Conservation (phyloP, 208 protist species). For the Lotmaria passim region DNA sequence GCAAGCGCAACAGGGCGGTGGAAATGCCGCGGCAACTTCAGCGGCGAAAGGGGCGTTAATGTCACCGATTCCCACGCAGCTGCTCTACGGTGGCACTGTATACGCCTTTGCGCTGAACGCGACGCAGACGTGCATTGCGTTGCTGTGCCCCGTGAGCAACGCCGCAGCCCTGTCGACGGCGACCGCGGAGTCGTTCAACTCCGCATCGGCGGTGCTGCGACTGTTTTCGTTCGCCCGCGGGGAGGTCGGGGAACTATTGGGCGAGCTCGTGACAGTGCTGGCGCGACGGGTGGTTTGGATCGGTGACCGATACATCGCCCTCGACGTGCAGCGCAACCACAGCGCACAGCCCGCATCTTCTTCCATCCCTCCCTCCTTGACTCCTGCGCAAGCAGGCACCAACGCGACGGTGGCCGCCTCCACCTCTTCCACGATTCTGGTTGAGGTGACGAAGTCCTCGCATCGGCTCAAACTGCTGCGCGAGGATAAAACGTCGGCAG, state of each 20-base stretch:
- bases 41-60: background rate
- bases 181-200: background rate
- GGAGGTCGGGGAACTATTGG: constrained; percentile 56
- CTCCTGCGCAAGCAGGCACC: background rate
- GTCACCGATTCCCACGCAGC: constrained; percentile 4
- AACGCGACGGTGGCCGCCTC: background rate
- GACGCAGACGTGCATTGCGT: constrained; percentile 30
- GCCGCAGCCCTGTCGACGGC: constrained; percentile 13
- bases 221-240: constrained; percentile 32
- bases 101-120: constrained; percentile 39
- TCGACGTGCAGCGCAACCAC: constrained; percentile 15
- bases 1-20: background rate
- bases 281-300: constrained; percentile 59
- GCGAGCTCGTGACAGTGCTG: constrained; percentile 42
- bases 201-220: constrained; percentile 21
- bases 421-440: constrained; percentile 11
- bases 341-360: background rate
- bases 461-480: constrained; percentile 20
- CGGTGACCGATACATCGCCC: constrained; percentile 29
- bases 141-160: constrained; percentile 28
- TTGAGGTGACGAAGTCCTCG: constrained; percentile 20
- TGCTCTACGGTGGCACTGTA: constrained; percentile 50
- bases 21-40: background rate
- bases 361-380: background rate
- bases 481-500: constrained; percentile 7